Conservation (phyloP, 495 filamentous ascomycete genomes). For the Glutinoglossum americanum region DNA sequence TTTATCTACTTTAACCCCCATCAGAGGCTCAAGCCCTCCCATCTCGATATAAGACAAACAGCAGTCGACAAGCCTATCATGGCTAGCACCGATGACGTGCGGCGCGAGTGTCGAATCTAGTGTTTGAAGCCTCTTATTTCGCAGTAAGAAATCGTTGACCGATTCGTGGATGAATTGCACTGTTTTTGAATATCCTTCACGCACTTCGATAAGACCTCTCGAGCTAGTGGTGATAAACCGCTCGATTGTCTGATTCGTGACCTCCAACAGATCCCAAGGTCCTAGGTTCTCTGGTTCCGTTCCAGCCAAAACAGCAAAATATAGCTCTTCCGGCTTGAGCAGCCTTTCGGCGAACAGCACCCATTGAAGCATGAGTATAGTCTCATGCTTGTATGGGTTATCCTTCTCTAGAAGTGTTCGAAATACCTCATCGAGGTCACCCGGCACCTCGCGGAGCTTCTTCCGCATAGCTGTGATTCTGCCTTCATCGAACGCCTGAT, state of each 20-base stretch:
- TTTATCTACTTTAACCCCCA: too few relatives aligned
- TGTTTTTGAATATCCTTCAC: too few relatives aligned
- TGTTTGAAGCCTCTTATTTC: conserved; percentile 14
- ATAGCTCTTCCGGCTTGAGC: conserved; percentile 16
- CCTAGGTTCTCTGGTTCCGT: conserved; percentile 5
- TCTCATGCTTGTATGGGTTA: conserved; percentile 9
- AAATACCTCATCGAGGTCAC: conserved; percentile 16
- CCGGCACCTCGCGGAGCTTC: conserved; percentile 16
- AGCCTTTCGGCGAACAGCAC: conserved; percentile 18
- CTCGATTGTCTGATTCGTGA: conserved; percentile 5
- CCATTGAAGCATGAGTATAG: conserved; percentile 21
- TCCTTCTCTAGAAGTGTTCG: conserved; percentile 18
- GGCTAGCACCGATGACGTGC: not conserved
- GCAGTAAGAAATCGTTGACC: conserved; percentile 17
- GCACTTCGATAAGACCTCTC: conserved; percentile 18
- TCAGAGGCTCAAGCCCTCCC: not conserved
- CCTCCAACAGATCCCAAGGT: conserved; percentile 4
- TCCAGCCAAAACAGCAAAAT: conserved; percentile 18
- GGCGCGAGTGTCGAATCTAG: not conserved
- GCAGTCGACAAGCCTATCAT: not conserved
- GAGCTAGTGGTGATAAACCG: conserved; percentile 15
- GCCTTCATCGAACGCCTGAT: conserved; percentile 9
- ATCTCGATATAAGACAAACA: not conserved
- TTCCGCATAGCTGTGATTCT: conserved; percentile 5
- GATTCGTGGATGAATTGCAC: conserved; percentile 26